phyloP scores from a whole-genome alignment of 768 basidiomycete species.

The Tubosaeta sp. region DNA sequence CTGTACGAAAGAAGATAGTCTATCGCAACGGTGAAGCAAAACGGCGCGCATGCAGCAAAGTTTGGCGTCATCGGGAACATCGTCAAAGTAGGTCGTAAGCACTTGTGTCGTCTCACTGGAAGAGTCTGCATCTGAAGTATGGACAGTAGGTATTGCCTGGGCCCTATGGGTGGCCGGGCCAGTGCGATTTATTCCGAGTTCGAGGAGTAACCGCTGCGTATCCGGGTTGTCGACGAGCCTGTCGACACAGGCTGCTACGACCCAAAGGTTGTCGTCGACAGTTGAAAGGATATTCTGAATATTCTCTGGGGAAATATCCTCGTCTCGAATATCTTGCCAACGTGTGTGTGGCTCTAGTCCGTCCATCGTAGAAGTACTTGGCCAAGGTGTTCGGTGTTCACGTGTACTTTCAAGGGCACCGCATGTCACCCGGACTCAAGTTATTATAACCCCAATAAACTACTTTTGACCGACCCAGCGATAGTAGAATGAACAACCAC shows the following conservation, averaged over 20 bases:
- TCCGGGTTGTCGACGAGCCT: conserved; percentile 54
- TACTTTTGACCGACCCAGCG: conserved; percentile 26
- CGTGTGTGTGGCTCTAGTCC: conserved; percentile 36
- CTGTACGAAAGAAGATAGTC: conserved; percentile 68
- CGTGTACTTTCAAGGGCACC: background rate
- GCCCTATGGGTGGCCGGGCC: conserved; percentile 43
- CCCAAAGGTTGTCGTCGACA: conserved; percentile 71
- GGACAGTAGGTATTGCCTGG: conserved; percentile 34
- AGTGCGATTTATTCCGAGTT: conserved; percentile 62
- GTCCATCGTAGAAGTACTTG: conserved; percentile 30
- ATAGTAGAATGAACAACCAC: background rate
- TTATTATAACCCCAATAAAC: conserved; percentile 14
- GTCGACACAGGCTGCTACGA: conserved; percentile 68
- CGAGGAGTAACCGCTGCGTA: conserved; percentile 55
- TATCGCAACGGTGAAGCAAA: conserved; percentile 67
- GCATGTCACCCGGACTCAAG: no score
- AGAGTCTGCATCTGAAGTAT: conserved; percentile 16
- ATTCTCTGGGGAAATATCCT: conserved; percentile 49
- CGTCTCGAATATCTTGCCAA: conserved; percentile 58
- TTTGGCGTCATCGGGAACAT: conserved; percentile 56
- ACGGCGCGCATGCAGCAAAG: conserved; percentile 60
- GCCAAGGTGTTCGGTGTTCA: background rate
- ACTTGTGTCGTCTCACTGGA: conserved; percentile 14
- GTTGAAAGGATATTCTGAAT: conserved; percentile 45
- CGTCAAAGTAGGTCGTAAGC: conserved; percentile 52